Conservation (phyloP, 1,284 basidiomycete species). For the Irpex rosettiformis region DNA sequence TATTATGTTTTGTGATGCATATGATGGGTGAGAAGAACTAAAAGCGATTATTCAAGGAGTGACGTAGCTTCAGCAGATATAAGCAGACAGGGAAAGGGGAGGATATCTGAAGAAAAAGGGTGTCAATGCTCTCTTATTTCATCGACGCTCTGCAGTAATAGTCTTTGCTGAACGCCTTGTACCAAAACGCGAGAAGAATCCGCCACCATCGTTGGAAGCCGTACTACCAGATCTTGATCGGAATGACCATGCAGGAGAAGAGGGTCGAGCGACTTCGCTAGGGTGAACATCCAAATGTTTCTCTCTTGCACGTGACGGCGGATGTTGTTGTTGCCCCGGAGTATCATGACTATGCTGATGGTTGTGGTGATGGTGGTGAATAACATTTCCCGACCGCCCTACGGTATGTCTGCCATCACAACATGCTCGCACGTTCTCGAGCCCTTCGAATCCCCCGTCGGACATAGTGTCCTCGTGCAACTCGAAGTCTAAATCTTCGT, state of each 20-base stretch:
- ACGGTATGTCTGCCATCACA: constrained; percentile 92
- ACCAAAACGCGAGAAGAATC: constrained; percentile 72
- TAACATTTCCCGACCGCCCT: constrained; percentile 45
- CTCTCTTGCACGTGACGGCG: constrained; percentile 24
- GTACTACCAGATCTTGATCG: constrained; percentile 70
- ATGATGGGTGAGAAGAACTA: neutral
- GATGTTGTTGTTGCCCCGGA: constrained; percentile 21
- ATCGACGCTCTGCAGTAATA: constrained; percentile 3
- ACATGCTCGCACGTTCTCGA: constrained; percentile 94
- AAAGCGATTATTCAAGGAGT: constrained; percentile 9
- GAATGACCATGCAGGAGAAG: constrained; percentile 79
- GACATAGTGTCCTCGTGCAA: constrained; percentile 71
- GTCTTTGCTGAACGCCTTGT: constrained; percentile 62
- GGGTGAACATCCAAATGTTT: constrained; percentile 46
- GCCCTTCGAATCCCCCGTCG: constrained; percentile 85
- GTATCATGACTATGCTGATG: constrained; percentile 39
- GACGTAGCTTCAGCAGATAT: constrained; percentile 10
- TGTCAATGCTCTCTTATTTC: neutral
- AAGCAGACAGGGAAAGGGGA: constrained; percentile 1
- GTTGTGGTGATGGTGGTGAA: constrained; percentile 51
- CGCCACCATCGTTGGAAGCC: constrained; percentile 56
- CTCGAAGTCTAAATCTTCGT: constrained; percentile 79
- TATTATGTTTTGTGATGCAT: constrained; percentile 6
- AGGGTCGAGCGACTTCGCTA: constrained; percentile 54
- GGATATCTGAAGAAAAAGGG: constrained; percentile 4